Percentiles rank a stretch among this genome's conserved stretches.
These are phyloP conservation scores for Alternaria incomplexa DNA, from an alignment of 2,329 filamentous ascomycete species.

Conservation along the genomic window DNA sequence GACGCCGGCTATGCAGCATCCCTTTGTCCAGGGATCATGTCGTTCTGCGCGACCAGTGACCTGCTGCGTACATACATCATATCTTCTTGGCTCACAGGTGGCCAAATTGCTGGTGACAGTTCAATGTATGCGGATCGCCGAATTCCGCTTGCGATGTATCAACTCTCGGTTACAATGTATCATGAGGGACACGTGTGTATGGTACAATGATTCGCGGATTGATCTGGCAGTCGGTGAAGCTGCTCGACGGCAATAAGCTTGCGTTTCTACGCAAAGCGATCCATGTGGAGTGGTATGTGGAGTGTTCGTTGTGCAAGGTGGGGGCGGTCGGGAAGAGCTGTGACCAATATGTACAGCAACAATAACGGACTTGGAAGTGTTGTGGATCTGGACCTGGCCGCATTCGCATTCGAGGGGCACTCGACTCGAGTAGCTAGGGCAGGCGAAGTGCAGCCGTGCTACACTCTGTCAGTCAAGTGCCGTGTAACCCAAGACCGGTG, in stretches of 20 bases:
- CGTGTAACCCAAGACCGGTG: background rate
- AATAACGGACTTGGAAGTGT: background rate
- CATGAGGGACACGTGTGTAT: background rate
- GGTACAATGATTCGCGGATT: background rate
- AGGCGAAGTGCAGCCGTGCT: background rate
- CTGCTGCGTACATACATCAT: slow-evolving; percentile 23
- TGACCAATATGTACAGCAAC: background rate
- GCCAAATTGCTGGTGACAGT: slow-evolving; percentile 18
- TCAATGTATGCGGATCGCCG: slow-evolving; percentile 24
- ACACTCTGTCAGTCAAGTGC: background rate
- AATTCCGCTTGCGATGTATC: slow-evolving; percentile 22
- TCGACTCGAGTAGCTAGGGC: background rate
- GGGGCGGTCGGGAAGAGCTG: background rate
- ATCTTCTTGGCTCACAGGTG: slow-evolving; percentile 24
- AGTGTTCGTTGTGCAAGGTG: background rate
- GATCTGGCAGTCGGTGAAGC: background rate
- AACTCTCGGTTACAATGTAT: slow-evolving; percentile 18
- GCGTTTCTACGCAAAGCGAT: background rate
- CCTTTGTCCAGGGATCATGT: slow-evolving; percentile 21
- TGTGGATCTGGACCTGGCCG: background rate
- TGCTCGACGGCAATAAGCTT: background rate
- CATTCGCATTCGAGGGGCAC: background rate
- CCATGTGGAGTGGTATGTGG: background rate
- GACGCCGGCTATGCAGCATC: slow-evolving; percentile 12
- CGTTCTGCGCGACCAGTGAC: slow-evolving; percentile 30